Conservation (phyloP, 164 flowering plant genomes). For the Cinnamomum micranthum region DNA sequence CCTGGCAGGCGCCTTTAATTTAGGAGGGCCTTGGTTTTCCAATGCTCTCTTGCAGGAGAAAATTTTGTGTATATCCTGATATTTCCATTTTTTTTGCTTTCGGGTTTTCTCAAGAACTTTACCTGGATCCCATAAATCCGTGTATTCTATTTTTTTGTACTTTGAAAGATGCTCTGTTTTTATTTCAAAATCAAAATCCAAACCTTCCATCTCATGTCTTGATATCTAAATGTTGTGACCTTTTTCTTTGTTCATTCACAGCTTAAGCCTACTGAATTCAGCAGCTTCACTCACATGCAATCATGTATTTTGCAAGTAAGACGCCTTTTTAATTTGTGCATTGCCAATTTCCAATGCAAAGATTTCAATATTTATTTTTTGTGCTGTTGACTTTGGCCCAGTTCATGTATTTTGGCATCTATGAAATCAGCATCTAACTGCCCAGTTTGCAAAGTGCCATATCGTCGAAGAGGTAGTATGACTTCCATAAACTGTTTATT, state of each 20-base stretch:
- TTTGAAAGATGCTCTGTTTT: background rate
- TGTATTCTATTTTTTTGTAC: background rate
- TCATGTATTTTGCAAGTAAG: slow-evolving; percentile 93
- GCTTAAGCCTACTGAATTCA: slow-evolving; percentile 66
- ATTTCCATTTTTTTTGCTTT: background rate
- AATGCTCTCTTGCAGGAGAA: background rate
- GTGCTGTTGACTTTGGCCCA: slow-evolving; percentile 21
- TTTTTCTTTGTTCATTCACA: slow-evolving; percentile 25
- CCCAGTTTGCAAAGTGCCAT: slow-evolving; percentile 94
- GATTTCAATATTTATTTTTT: background rate
- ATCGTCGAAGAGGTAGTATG: slow-evolving; percentile 81
- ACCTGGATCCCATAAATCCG: background rate
- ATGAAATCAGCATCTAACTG: slow-evolving; percentile 71
- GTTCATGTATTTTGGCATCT: slow-evolving; percentile 65
- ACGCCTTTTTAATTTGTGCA: background rate
- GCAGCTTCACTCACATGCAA: slow-evolving; percentile 83
- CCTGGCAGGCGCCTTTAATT: background rate
- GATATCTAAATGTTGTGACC: too few relatives aligned
- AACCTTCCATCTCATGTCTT: background rate
- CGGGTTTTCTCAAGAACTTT: background rate
- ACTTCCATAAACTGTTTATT: background rate
- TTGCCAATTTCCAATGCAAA: background rate
- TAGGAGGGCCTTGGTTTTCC: background rate
- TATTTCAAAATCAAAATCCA: background rate
- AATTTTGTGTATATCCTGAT: background rate